These are phyloP conservation scores for Cladorrhinum sp. DNA, from an alignment of 2,329 filamentous ascomycete species.

Conservation along the genomic window DNA sequence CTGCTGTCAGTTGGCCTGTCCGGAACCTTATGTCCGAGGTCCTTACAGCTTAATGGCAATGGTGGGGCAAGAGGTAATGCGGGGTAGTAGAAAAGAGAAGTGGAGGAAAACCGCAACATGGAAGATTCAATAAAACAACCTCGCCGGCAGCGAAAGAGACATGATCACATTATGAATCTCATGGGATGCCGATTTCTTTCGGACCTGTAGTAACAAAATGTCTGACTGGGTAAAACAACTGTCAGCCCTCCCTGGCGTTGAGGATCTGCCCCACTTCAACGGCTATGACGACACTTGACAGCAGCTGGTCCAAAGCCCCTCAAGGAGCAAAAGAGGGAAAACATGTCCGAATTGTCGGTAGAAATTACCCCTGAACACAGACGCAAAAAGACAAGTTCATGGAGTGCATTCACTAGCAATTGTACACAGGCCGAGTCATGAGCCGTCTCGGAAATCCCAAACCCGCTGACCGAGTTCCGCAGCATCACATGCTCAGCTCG, in stretches of 20 bases:
- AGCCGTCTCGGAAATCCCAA: constrained; percentile 4
- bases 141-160: too few species aligned
- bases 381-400: not conserved
- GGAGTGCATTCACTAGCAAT: not conserved
- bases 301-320: not conserved
- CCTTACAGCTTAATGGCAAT: not conserved
- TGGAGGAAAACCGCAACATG: not conserved
- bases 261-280: not conserved
- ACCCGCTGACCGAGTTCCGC: constrained; percentile 5
- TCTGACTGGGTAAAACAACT: too few species aligned
- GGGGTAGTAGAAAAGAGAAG: not conserved
- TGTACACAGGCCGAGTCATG: constrained; percentile 3
- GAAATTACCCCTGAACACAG: constrained; percentile 2
- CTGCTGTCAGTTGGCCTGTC: not conserved
- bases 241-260: too few species aligned
- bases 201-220: too few species aligned
- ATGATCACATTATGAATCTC: too few species aligned
- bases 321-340: not conserved
- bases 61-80: not conserved
- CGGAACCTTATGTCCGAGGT: not conserved
- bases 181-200: too few species aligned
- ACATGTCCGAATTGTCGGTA: not conserved
- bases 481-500: constrained; percentile 20
- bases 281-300: constrained; percentile 8
- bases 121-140: too few species aligned